Percentiles rank a stretch among this genome's conserved stretches.
Conservation (phyloP, 768 basidiomycete genomes). For the Boletales sp. region DNA sequence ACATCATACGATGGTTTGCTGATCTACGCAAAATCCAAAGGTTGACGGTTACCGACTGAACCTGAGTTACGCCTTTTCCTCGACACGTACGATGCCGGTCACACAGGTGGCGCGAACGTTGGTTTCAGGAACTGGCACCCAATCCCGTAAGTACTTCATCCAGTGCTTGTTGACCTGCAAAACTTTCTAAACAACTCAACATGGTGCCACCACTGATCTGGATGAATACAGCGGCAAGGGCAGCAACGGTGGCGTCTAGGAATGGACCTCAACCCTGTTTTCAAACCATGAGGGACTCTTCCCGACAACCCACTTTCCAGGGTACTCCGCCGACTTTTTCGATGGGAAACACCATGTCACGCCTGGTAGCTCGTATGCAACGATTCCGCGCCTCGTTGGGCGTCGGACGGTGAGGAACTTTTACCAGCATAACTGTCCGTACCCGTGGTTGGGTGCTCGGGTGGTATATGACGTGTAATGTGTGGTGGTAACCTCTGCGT, state of each 20-base stretch:
- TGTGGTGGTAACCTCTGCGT: no score
- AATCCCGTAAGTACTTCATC: constrained; percentile 53
- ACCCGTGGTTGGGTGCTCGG: constrained; percentile 61
- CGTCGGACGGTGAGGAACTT: constrained; percentile 80
- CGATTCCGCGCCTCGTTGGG: constrained; percentile 71
- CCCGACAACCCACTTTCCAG: constrained; percentile 78
- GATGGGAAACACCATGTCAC: constrained; percentile 80
- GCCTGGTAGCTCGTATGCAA: constrained; percentile 86
- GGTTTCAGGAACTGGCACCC: constrained; percentile 90
- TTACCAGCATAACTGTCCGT: constrained; percentile 86
- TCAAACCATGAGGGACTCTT: constrained; percentile 63
- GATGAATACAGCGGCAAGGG: constrained; percentile 47
- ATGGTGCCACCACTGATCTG: constrained; percentile 57
- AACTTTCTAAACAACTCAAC: neutral
- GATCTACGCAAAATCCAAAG: constrained; percentile 66
- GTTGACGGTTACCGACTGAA: constrained; percentile 84
- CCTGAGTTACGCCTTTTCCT: constrained; percentile 74
- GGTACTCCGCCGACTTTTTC: constrained; percentile 87
- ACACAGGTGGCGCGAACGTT: constrained; percentile 65
- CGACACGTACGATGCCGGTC: constrained; percentile 63
- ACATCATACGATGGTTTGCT: constrained; percentile 73
- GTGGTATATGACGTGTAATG: constrained; percentile 54
- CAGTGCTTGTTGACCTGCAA: no score
- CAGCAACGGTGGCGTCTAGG: constrained; percentile 92
- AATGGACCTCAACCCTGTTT: constrained; percentile 81